Evolutionary conservation across 2,329 filamentous ascomycete species (phyloP), one percentile per base, ranked within the genome.

Genomic region (Xylariaceae sp.): DNA sequence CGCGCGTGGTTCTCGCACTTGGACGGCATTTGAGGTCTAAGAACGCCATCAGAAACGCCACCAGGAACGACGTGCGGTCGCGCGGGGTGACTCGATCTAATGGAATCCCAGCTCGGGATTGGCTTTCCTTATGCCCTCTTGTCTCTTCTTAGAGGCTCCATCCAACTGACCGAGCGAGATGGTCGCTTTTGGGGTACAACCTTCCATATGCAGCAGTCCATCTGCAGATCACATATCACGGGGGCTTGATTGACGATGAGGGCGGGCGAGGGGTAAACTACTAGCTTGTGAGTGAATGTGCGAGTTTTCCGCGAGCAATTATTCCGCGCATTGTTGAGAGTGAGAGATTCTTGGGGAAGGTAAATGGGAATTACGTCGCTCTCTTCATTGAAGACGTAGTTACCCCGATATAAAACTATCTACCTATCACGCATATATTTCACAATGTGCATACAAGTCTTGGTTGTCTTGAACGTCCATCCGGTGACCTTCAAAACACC

Each of bases 1-100:
- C 59, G 56, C 62, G 59, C 61, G 53, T 63, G 62, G 42, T 51
- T 51, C 30, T 56, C 56, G 62, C 50, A 59, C 49, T 62, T 62
- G 56, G 53, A 55, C 51, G 13, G 44, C 53, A 56, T 44, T 30
- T 35, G 49, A 52, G 48, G 47, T 47, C 53, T 15, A 13, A 55
- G 15, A 56, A 54, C 55, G 53, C 58, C 55, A 61, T 51, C 4
- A 15, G 34, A 58, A 47, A 56, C 50, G 55, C 58, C 55, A 58
- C 58, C 50, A 53, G 53, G 53, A 48, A 61, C 53, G 23, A n/a
- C 18, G 23, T 23, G 17, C 18, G 13, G 23, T 51, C 23, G 23
- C 23, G 23, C 23, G 49, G 13, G 49, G 49, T 10, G 30, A 18
- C 17, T 18, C 17, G 17, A 18, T 18, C 17, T 18, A 18, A 51